Evolutionary conservation across 1,284 basidiomycete genomes (phyloP), one percentile per base, ranked within the genome.

Genomic region (Apiotrichum mycotoxinovorans): DNA sequence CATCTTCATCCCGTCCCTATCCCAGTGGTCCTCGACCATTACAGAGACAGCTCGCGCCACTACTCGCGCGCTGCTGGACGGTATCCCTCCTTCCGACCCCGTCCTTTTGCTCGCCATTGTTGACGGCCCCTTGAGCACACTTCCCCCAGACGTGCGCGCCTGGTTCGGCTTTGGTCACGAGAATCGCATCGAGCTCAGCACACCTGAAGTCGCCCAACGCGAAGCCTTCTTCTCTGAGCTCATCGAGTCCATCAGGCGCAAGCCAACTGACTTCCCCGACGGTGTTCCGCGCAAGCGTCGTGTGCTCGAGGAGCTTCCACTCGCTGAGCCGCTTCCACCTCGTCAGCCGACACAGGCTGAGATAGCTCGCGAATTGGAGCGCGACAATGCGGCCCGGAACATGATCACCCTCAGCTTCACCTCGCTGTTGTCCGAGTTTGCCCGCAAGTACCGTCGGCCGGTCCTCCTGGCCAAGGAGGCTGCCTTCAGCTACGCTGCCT

Each of bases 391-490:
- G 52, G 81, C 87, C 30, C 82, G 93, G 49, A 89, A 93, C 51
- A 79, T 95, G 66, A 80, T 99, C 68, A 91, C 91, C 72, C 91
- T 87, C 71, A 84, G 90, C 12, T 82, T 98, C 8, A 88, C 90
- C 0, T 89, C 90, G 0, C 87, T 98, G 49, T 78, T 98, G 40
- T 84, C 83, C 2, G 93, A 98, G 73, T 79, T 99, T 64, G 91
- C 91, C 79, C 85, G 91, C 72, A 94, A 95, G 78, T 95, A 89
- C 78, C 92, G 92, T 79, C 83, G 89, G 64, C 95, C 96, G 70
- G 89, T 86, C 0, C 89, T 92, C 72, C 80, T 84, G 42, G 88
- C 91, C 43, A 84, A 83, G 70, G 68, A 67, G 11, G 65, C 66
- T 9, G 68, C 68, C 1, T 58, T 66, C 25, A 58, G 47, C 7